These are phyloP conservation scores for Dalbergia oliveri DNA, from an alignment of 306 rosid species.

Conservation along the genomic window DNA sequence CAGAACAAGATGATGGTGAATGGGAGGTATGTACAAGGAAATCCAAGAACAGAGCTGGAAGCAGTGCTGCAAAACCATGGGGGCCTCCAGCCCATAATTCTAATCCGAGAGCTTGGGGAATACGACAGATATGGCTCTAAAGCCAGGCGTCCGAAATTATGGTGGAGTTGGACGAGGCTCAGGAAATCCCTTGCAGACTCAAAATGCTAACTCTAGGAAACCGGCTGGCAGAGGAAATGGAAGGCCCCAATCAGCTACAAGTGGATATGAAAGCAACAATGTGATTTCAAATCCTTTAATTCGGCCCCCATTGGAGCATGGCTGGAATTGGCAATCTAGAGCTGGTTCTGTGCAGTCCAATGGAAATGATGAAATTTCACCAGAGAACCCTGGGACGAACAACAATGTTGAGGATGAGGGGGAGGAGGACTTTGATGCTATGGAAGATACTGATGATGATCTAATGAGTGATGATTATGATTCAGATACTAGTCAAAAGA, in stretches of 20 bases:
- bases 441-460: slow-evolving; percentile 71
- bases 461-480: slow-evolving; percentile 68
- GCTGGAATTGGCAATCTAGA: slow-evolving; percentile 81
- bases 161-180: slow-evolving; percentile 52
- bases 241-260: slow-evolving; percentile 43
- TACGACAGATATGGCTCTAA: slow-evolving; percentile 36
- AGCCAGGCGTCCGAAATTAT: slow-evolving; percentile 21
- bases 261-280: slow-evolving; percentile 42
- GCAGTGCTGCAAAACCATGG: slow-evolving; percentile 54
- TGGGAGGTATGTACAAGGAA: slow-evolving; percentile 74
- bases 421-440: slow-evolving; percentile 50
- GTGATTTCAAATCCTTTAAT: slow-evolving; percentile 49
- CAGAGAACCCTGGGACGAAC: slow-evolving; percentile 43
- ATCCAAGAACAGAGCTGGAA: slow-evolving; percentile 67
- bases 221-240: slow-evolving; percentile 58
- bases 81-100: slow-evolving; percentile 47
- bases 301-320: slow-evolving; percentile 70
- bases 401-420: slow-evolving; percentile 36
- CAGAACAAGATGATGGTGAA: slow-evolving; percentile 58
- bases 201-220: slow-evolving; percentile 51
- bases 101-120: slow-evolving; percentile 47
- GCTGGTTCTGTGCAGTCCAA: slow-evolving; percentile 47
- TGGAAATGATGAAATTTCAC: slow-evolving; percentile 39
- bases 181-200: slow-evolving; percentile 48
- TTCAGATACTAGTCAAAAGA: slow-evolving; percentile 69